Conservation (phyloP, 208 protist species). For the Leishmania tarentolae region DNA sequence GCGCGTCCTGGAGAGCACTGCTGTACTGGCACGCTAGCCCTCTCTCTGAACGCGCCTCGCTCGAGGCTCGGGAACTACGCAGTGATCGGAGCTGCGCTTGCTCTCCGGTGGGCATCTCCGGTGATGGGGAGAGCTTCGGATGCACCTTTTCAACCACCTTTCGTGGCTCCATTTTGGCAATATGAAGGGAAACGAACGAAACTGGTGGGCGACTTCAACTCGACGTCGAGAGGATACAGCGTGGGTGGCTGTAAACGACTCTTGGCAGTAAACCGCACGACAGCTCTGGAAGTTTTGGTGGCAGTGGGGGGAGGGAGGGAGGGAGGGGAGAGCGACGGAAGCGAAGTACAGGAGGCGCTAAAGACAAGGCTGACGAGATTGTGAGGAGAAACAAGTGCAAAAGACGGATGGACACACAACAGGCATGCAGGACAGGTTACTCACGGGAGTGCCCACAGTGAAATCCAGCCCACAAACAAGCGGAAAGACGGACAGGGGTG, state of each 20-base stretch:
- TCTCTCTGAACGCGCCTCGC: conserved; percentile 45
- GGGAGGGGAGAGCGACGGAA: not conserved
- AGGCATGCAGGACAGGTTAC: no score
- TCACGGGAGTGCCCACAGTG: not conserved
- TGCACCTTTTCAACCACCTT: conserved; percentile 28
- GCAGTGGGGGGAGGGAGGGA: not conserved
- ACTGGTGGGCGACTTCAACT: not conserved
- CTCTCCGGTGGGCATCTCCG: conserved; percentile 37
- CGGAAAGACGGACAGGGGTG: not conserved
- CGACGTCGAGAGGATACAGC: not conserved
- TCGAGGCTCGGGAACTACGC: conserved; percentile 46
- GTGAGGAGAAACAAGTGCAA: not conserved
- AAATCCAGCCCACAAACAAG: not conserved
- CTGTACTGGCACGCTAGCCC: conserved; percentile 13
- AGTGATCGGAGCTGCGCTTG: conserved; percentile 23
- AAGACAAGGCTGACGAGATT: not conserved
- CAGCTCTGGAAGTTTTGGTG: not conserved
- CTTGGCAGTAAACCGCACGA: not conserved
- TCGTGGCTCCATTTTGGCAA: conserved; percentile 24
- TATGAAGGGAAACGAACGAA: not conserved
- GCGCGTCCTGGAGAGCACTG: conserved; percentile 24
- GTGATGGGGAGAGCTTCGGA: conserved; percentile 43
- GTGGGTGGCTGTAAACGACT: not conserved
- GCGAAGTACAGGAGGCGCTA: not conserved
- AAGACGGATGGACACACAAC: no score